Percentiles rank a stretch among this genome's conserved stretches.
Evolutionary conservation across 371 early-diverging fungal genomes (phyloP).

Genomic region (Apophysomyces variabilis): DNA sequence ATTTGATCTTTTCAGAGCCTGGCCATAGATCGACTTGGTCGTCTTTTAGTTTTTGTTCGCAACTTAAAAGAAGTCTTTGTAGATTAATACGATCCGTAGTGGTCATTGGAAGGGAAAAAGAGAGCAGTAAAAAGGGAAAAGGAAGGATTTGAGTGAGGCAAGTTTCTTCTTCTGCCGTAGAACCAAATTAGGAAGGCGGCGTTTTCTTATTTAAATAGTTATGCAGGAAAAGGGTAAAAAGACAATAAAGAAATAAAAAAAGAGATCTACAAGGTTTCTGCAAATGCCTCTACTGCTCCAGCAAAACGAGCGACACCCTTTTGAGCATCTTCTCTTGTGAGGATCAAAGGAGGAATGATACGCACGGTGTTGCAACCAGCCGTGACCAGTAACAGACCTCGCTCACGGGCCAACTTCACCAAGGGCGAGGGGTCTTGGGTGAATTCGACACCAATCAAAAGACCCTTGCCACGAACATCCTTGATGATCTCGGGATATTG

Average conservation of each 20-base stretch:
- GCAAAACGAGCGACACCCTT: slow-evolving; percentile 69
- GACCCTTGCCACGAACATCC: slow-evolving; percentile 85
- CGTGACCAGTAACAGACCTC: slow-evolving; percentile 85
- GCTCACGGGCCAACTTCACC: slow-evolving; percentile 77
- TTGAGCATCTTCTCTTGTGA: slow-evolving; percentile 70
- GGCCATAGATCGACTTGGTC: slow-evolving; percentile 32
- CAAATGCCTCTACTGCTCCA: slow-evolving; percentile 61
- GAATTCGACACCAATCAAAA: slow-evolving; percentile 84
- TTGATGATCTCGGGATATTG: slow-evolving; percentile 62
- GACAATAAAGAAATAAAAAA: neutral
- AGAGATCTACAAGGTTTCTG: slow-evolving; percentile 11
- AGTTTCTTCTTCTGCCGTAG: too few species aligned
- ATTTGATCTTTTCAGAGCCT: slow-evolving; percentile 41
- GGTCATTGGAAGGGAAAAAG: neutral
- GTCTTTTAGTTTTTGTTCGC: slow-evolving; percentile 34
- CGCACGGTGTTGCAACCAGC: slow-evolving; percentile 92
- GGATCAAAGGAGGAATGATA: slow-evolving; percentile 85
- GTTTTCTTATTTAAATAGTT: too few species aligned
- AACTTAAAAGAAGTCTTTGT: slow-evolving; percentile 33
- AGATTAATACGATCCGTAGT: slow-evolving; percentile 41
- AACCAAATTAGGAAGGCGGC: too few species aligned
- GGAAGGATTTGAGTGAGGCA: too few species aligned
- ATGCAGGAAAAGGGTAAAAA: neutral
- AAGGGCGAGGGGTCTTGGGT: slow-evolving; percentile 67
- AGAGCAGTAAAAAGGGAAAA: too few species aligned